phyloP scores from a whole-genome alignment of 1,139 yeast genomes.

The Protomyces inouyei region DNA sequence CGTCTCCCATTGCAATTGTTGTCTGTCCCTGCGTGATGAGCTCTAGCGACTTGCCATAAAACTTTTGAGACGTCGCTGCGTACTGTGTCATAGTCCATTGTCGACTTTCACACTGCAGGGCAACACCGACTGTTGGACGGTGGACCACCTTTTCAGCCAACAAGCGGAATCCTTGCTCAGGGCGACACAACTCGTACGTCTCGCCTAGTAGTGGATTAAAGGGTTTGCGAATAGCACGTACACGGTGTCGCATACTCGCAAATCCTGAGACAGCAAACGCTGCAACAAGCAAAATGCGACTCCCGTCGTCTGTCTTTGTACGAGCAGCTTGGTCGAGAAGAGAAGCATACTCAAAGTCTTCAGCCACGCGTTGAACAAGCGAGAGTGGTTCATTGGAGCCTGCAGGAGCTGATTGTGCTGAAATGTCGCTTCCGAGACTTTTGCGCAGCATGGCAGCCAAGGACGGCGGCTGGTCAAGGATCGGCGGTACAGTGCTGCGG shows the following conservation, averaged over 20 bases:
- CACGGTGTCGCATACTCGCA: constrained; percentile 66
- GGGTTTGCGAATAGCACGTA: constrained; percentile 77
- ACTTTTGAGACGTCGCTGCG: constrained; percentile 78
- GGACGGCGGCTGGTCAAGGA: constrained; percentile 72
- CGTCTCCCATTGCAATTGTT: constrained; percentile 29
- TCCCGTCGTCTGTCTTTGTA: constrained; percentile 46
- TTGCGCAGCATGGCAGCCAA: constrained; percentile 72
- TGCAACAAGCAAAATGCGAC: constrained; percentile 60
- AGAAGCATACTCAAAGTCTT: constrained; percentile 68
- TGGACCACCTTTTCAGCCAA: constrained; percentile 76
- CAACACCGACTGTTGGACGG: constrained; percentile 69
- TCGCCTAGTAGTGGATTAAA: constrained; percentile 89
- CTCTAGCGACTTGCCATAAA: constrained; percentile 93
- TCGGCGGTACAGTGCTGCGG: constrained; percentile 56
- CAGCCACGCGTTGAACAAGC: constrained; percentile 71
- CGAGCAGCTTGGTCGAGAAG: constrained; percentile 59
- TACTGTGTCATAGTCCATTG: constrained; percentile 74
- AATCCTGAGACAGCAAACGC: constrained; percentile 75
- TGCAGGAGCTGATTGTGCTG: constrained; percentile 89
- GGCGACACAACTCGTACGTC: constrained; percentile 77
- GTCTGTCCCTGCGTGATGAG: constrained; percentile 64
- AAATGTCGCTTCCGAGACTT: constrained; percentile 85
- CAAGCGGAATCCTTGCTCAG: constrained; percentile 64
- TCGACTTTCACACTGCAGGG: constrained; percentile 65
- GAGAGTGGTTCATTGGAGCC: constrained; percentile 88